Percentiles rank a stretch among this genome's conserved stretches.
Evolutionary conservation across 371 early-diverging fungal species (phyloP).

Genomic region (Actinomortierella ambigua): DNA sequence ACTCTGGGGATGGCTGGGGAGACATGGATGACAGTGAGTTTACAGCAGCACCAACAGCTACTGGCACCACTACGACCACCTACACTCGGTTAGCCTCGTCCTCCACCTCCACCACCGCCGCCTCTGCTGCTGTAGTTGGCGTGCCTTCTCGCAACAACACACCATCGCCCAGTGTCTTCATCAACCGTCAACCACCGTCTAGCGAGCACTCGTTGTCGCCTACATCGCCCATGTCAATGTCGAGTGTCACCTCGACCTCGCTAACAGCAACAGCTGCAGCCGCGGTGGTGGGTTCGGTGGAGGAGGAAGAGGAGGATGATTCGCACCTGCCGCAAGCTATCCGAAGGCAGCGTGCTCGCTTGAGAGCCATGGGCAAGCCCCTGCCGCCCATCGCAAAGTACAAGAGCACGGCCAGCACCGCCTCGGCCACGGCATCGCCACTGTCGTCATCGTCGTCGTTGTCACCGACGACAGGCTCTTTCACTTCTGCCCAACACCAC

Average conservation of each 20-base stretch:
- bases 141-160: too few relatives aligned
- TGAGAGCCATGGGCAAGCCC: slow-evolving; percentile 38
- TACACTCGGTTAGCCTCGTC: too few relatives aligned
- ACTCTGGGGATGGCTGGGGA: too few relatives aligned
- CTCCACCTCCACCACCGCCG: too few relatives aligned
- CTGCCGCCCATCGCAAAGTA: slow-evolving; percentile 41
- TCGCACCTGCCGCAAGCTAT: slow-evolving; percentile 39
- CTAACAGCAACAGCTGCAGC: background rate
- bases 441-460: slow-evolving; percentile 3
- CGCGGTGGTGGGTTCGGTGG: background rate
- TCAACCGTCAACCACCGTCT: too few relatives aligned
- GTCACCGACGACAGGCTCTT: background rate
- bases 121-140: too few relatives aligned
- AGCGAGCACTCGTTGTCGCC: too few relatives aligned
- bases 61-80: too few relatives aligned
- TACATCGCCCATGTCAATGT: background rate
- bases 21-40: too few relatives aligned
- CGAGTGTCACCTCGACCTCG: background rate
- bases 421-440: slow-evolving; percentile 3
- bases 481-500: background rate
- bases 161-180: too few relatives aligned
- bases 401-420: slow-evolving; percentile 12
- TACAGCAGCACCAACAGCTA: too few relatives aligned
- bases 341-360: slow-evolving; percentile 40
- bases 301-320: slow-evolving; percentile 29